Percentiles rank a stretch among this genome's conserved stretches.
phyloP scores from a whole-genome alignment of 2,329 filamentous ascomycete species.

The Penicillium sp. region DNA sequence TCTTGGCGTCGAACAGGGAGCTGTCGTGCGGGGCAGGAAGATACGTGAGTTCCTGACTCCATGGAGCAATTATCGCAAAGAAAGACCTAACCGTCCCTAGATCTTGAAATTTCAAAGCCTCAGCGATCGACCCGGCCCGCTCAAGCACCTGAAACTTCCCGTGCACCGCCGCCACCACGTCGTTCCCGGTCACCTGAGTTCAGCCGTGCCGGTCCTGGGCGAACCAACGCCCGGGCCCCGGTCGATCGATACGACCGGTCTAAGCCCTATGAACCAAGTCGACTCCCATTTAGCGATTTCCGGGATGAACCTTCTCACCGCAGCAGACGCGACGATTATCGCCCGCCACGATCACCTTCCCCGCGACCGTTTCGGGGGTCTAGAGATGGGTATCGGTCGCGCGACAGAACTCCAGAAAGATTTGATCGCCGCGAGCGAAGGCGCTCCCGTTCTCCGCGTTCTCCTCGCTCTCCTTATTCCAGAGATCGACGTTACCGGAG shows the following conservation, averaged over 20 bases:
- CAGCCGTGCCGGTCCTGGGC: constrained; percentile 41
- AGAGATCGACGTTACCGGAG: constrained; percentile 67
- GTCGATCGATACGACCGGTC: constrained; percentile 48
- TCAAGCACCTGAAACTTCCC: constrained; percentile 37
- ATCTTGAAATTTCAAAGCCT: constrained; percentile 84
- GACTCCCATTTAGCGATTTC: constrained; percentile 49
- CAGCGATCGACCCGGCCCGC: constrained; percentile 71
- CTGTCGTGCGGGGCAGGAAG: constrained; percentile 80
- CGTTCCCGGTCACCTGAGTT: constrained; percentile 66
- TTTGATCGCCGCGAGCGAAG: constrained; percentile 58
- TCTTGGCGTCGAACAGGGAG: constrained; percentile 74
- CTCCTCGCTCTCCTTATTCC: constrained; percentile 52
- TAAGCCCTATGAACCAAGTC: constrained; percentile 31
- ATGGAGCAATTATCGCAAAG: not conserved
- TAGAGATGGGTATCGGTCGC: constrained; percentile 62
- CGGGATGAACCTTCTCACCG: constrained; percentile 49
- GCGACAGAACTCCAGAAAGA: constrained; percentile 48
- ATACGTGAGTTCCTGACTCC: constrained; percentile 68
- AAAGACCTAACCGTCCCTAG: constrained; percentile 45
- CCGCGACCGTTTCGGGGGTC: constrained; percentile 59
- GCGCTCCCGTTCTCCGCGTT: constrained; percentile 62
- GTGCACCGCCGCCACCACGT: constrained; percentile 45
- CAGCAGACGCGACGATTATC: constrained; percentile 62
- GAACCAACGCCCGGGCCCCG: constrained; percentile 32
- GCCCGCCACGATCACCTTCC: constrained; percentile 58